phyloP scores from a whole-genome alignment of 176 grass and related monocot genomes.

The maize (Zea mays) region DNA sequence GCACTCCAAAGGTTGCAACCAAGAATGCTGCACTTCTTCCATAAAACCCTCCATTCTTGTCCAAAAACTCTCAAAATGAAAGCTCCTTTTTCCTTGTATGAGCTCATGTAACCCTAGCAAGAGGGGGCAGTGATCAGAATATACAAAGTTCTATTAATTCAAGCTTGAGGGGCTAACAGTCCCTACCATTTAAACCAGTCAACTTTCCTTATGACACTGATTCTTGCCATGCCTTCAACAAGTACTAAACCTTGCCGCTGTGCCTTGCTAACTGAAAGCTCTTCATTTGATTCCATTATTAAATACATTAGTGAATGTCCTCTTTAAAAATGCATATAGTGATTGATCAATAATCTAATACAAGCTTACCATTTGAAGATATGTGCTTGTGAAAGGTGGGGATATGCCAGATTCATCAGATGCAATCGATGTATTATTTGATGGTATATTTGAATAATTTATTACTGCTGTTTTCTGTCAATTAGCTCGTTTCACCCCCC shows the following conservation, averaged over 20 bases:
- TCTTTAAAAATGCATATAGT: background rate
- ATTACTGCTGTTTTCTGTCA: no score
- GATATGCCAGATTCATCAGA: constrained; percentile 63
- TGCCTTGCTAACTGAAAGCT: constrained; percentile 14
- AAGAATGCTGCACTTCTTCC: no score
- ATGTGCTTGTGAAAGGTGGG: constrained; percentile 94
- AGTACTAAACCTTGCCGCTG: background rate
- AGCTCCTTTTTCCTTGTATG: no score
- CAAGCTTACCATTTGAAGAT: constrained; percentile 55
- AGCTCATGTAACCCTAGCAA: no score
- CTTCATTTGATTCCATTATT: constrained; percentile 1
- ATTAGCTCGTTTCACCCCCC: background rate
- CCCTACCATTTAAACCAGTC: background rate
- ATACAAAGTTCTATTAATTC: constrained; percentile 4
- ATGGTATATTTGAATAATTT: constrained; percentile 50
- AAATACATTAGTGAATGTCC: constrained; percentile 12
- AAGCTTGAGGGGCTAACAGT: background rate
- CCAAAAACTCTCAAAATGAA: no score
- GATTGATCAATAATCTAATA: constrained; percentile 7
- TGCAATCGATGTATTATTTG: constrained; percentile 80
- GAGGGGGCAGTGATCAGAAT: no score
- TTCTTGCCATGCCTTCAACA: constrained; percentile 23
- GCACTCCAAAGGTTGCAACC: no score
- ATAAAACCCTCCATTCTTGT: no score
- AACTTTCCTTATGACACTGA: background rate